Conservation (phyloP, 371 early-diverging fungal genomes). For the Cokeromyces recurvatus region DNA sequence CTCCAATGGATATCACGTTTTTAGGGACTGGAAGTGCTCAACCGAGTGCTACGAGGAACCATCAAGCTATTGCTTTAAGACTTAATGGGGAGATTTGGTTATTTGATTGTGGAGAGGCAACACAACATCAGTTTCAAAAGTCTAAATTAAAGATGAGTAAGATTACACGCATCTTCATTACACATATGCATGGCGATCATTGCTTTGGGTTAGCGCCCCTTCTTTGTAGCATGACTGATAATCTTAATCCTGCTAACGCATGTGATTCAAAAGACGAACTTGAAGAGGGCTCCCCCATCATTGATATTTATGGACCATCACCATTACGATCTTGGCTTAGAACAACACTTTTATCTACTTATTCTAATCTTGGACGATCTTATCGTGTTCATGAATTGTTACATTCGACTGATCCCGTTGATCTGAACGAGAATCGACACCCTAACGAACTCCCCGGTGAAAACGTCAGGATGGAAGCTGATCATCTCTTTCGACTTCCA, state of each 20-base stretch:
- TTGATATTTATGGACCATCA: slow-evolving; percentile 56
- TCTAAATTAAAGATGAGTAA: slow-evolving; percentile 37
- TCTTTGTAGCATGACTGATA: slow-evolving; percentile 48
- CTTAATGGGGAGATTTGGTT: slow-evolving; percentile 52
- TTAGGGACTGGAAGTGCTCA: slow-evolving; percentile 70
- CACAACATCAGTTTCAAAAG: slow-evolving; percentile 60
- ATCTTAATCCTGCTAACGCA: slow-evolving; percentile 20
- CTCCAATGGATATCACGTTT: slow-evolving; percentile 52
- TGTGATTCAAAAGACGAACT: not conserved
- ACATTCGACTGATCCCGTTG: slow-evolving; percentile 16
- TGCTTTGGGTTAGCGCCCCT: slow-evolving; percentile 56
- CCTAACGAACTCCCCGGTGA: slow-evolving; percentile 36
- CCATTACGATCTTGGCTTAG: slow-evolving; percentile 48
- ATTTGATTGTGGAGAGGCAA: slow-evolving; percentile 79
- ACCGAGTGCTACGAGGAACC: slow-evolving; percentile 66
- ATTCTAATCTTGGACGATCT: slow-evolving; percentile 30
- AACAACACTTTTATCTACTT: slow-evolving; percentile 36
- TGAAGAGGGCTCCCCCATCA: slow-evolving; percentile 4
- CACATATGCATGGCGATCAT: slow-evolving; percentile 65
- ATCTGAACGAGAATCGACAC: slow-evolving; percentile 21
- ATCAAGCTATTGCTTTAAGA: slow-evolving; percentile 58
- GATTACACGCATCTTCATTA: slow-evolving; percentile 50
- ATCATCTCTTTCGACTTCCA: slow-evolving; percentile 4
- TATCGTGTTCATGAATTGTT: slow-evolving; percentile 49
- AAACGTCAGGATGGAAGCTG: slow-evolving; percentile 11